Evolutionary conservation across 371 early-diverging fungal species (phyloP).

Genomic region (Lichtheimia corymbifera): DNA sequence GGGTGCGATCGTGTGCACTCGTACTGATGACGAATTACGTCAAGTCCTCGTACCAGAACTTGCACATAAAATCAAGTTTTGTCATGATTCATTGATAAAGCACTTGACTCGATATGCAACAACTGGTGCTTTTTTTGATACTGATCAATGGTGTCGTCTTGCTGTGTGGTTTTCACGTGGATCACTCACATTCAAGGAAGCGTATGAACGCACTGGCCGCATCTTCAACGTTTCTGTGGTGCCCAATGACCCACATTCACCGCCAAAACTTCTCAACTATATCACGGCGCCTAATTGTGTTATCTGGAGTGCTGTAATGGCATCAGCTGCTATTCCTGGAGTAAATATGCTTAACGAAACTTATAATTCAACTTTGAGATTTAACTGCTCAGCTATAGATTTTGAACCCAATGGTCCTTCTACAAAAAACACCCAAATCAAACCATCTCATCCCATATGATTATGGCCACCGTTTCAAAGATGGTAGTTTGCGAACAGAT

Average conservation of each 20-base stretch:
- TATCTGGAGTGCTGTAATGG: constrained; percentile 77
- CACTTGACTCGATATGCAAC: constrained; percentile 31
- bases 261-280: constrained; percentile 69
- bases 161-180: constrained; percentile 80
- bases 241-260: constrained; percentile 75
- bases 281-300: constrained; percentile 89
- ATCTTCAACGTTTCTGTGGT: constrained; percentile 89
- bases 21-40: constrained; percentile 79
- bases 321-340: constrained; percentile 55
- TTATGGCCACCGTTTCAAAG: constrained; percentile 81
- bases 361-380: no score
- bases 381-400: constrained; percentile 35
- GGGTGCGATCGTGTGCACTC: constrained; percentile 80
- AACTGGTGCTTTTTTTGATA: constrained; percentile 71
- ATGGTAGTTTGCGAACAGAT: constrained; percentile 87
- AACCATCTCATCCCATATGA: constrained; percentile 71
- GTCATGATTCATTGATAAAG: constrained; percentile 54
- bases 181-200: constrained; percentile 86
- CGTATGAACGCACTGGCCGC: constrained; percentile 85
- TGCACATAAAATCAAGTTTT: constrained; percentile 57
- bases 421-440: constrained; percentile 72
- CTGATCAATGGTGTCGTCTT: constrained; percentile 71
- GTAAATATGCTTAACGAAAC: constrained; percentile 21
- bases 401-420: constrained; percentile 79
- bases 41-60: constrained; percentile 67